Percentiles rank a stretch among this genome's conserved stretches.
phyloP scores from a whole-genome alignment of 345 rosid species.

The Eucalyptus paniculata region DNA sequence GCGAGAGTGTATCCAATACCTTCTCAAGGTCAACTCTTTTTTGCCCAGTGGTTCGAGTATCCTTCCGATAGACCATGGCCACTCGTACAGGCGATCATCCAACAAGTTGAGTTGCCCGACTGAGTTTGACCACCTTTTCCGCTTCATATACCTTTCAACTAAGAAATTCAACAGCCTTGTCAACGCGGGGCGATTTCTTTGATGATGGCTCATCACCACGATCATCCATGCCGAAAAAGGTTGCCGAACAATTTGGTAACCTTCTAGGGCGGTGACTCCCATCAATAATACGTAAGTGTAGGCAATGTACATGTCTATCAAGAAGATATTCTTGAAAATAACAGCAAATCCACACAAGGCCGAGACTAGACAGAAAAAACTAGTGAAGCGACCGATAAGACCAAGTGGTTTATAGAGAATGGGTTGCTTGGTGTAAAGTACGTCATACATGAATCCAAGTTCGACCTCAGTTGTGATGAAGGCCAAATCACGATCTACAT shows the following conservation, averaged over 20 bases:
- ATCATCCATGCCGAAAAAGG: not conserved
- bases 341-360: not conserved
- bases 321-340: not conserved
- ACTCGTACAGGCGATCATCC: not conserved
- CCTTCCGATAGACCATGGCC: not conserved
- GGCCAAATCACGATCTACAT: not conserved
- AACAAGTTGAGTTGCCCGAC: not conserved
- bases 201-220: not conserved
- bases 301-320: constrained; percentile 11
- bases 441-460: constrained; percentile 24
- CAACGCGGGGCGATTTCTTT: not conserved
- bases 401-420: not conserved
- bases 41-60: not conserved
- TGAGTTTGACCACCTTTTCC: not conserved
- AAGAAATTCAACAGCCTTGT: not conserved
- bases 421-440: constrained; percentile 21
- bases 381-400: not conserved
- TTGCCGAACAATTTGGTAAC: not conserved
- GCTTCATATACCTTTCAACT: not conserved
- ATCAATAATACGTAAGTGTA: constrained; percentile 11
- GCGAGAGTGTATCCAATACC: not conserved
- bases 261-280: constrained; percentile 14
- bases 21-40: not conserved
- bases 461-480: constrained; percentile 23
- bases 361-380: not conserved